Percentiles rank a stretch among this genome's conserved stretches.
Conservation (phyloP, 257 asterid genomes). For the Solanum dulcamara region DNA sequence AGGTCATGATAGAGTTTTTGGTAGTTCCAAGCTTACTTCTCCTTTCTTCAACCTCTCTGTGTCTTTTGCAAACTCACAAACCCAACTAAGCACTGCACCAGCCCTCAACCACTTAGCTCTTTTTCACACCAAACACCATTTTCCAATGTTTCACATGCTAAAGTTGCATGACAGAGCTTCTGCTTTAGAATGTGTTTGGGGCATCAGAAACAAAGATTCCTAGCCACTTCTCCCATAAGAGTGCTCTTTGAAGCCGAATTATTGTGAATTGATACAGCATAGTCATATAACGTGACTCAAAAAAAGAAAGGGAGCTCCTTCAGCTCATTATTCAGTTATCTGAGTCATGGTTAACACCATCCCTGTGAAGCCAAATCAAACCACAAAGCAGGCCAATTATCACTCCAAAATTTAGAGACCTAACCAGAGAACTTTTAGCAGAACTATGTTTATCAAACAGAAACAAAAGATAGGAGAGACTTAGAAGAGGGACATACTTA, state of each 20-base stretch:
- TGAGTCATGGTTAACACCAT: neutral
- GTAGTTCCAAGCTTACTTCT: neutral
- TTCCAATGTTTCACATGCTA: neutral
- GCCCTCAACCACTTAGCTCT: neutral
- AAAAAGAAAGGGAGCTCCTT: neutral
- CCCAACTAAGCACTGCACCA: neutral
- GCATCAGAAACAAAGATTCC: neutral
- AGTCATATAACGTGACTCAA: neutral
- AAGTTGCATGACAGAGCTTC: neutral
- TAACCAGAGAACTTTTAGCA: neutral
- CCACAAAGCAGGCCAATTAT: neutral
- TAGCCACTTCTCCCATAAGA: neutral
- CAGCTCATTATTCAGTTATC: neutral
- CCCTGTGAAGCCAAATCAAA: neutral
- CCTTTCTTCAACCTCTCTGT: neutral
- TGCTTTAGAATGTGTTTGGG: neutral
- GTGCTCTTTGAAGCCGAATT: neutral
- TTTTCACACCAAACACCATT: neutral
- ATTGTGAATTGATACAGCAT: neutral
- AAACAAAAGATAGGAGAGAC: neutral
- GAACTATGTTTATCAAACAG: neutral
- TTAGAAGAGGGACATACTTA: neutral
- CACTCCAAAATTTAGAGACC: neutral
- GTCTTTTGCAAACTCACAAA: neutral
- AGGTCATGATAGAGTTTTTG: neutral